Conservation (phyloP, 345 rosid genomes). For the Angophora floribunda region DNA sequence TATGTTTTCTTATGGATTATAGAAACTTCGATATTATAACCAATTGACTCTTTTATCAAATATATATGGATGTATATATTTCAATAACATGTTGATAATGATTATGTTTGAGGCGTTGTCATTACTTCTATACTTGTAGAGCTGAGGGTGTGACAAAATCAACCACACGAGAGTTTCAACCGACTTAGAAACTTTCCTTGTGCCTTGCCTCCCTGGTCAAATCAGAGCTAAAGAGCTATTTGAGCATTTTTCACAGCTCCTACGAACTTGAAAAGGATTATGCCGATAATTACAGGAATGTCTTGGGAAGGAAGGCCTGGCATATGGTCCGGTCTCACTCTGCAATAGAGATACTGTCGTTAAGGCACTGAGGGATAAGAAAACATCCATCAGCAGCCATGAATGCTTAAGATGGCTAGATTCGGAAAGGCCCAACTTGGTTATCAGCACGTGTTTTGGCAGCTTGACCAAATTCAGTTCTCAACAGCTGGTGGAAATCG, state of each 20-base stretch:
- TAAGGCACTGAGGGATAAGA: constrained; percentile 4
- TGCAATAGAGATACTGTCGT: not conserved
- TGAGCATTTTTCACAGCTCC: constrained; percentile 29
- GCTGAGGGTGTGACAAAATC: not conserved
- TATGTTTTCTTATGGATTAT: too few species aligned
- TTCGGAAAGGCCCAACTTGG: not conserved
- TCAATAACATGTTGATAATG: not conserved
- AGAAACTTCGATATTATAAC: too few species aligned
- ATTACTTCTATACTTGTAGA: not conserved
- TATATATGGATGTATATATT: too few species aligned
- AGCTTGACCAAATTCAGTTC: not conserved
- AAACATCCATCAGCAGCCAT: not conserved
- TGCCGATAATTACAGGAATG: constrained; percentile 22
- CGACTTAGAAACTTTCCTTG: constrained; percentile 9
- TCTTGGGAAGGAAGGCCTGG: constrained; percentile 33
- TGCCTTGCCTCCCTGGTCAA: constrained; percentile 16
- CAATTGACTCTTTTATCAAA: not conserved
- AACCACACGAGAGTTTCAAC: constrained; percentile 14
- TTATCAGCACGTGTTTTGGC: constrained; percentile 6
- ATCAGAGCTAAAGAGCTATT: constrained; percentile 6
- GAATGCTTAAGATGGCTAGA: constrained; percentile 9
- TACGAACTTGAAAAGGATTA: constrained; percentile 32
- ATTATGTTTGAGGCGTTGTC: not conserved
- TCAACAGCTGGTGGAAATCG: constrained; percentile 8
- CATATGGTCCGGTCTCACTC: constrained; percentile 26